Percentiles rank a stretch among this genome's conserved stretches.
Evolutionary conservation across 2,329 filamentous ascomycete species (phyloP).

Genomic region (Paradendryphiella salina): DNA sequence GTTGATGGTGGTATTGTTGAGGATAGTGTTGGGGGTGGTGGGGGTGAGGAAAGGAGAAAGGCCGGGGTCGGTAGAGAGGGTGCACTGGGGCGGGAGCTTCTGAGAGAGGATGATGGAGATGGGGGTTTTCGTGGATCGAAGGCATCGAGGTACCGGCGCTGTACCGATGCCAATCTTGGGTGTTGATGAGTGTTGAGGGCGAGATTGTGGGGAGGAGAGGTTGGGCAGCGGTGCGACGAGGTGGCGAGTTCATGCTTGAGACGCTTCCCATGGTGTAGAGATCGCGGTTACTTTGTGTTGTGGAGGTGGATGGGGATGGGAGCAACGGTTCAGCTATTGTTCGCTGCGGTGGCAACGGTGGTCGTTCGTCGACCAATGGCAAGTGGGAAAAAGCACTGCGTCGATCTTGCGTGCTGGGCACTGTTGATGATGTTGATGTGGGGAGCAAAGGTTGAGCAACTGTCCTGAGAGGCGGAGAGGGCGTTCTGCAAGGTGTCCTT

Average conservation of each 20-base stretch:
- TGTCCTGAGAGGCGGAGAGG: conserved; percentile 26
- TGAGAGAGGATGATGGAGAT: conserved; percentile 14
- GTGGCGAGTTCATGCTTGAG: conserved; percentile 11
- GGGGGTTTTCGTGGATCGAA: conserved; percentile 38
- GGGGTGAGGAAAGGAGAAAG: conserved; percentile 5
- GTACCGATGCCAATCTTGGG: conserved; percentile 23
- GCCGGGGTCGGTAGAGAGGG: conserved; percentile 23
- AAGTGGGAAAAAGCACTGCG: conserved; percentile 29
- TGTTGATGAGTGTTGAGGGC: conserved; percentile 32
- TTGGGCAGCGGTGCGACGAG: conserved; percentile 30
- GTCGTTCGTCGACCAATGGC: conserved; percentile 30
- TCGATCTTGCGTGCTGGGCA: conserved; percentile 27
- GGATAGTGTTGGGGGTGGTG: neutral
- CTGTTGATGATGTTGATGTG: conserved; percentile 37
- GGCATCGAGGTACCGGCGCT: conserved; percentile 38
- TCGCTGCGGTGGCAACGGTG: conserved; percentile 23
- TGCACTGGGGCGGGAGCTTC: conserved; percentile 16
- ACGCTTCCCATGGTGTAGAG: conserved; percentile 6
- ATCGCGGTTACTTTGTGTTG: conserved; percentile 29
- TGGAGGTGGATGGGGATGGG: conserved; percentile 38
- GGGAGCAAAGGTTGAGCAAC: conserved; percentile 40
- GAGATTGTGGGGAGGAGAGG: conserved; percentile 38
- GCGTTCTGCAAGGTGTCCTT: conserved; percentile 11
- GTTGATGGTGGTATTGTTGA: neutral
- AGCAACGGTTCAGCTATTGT: conserved; percentile 38